These are phyloP conservation scores for Backusella australiensis DNA, from an alignment of 192 early-diverging fungal genomes.

Conservation along the genomic window DNA sequence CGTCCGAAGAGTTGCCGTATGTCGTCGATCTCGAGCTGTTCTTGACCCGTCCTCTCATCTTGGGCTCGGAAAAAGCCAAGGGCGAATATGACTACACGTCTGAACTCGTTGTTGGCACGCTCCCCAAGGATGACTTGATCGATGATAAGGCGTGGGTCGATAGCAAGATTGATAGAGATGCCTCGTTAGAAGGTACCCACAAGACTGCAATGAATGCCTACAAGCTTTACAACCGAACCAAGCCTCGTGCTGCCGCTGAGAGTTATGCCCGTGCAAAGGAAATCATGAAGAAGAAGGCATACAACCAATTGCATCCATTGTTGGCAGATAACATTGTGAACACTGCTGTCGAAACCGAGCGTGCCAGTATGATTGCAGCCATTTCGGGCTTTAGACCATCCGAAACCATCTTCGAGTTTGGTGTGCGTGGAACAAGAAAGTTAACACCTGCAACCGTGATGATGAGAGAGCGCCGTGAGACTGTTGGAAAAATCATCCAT, in stretches of 20 bases:
- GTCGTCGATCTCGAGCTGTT: conserved; percentile 94
- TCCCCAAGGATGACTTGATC: conserved; percentile 69
- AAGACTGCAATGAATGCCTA: conserved; percentile 77
- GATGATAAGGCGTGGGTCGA: conserved; percentile 76
- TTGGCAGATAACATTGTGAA: conserved; percentile 37
- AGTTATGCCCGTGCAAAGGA: conserved; percentile 89
- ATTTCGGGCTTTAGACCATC: conserved; percentile 81
- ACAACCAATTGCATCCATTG: conserved; percentile 74
- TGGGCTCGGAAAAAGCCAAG: conserved; percentile 27
- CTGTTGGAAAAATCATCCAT: conserved; percentile 44
- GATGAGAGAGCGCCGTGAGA: conserved; percentile 63
- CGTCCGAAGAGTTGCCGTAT: conserved; percentile 88
- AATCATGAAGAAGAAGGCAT: conserved; percentile 55
- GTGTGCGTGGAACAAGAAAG: conserved; percentile 78
- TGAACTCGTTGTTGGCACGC: conserved; percentile 76
- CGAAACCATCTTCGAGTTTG: conserved; percentile 96
- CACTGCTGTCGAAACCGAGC: conserved; percentile 51
- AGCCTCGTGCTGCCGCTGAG: conserved; percentile 78
- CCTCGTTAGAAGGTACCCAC: conserved; percentile 61
- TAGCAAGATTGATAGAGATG: conserved; percentile 57
- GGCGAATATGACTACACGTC: conserved; percentile 64
- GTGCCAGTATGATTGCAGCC: conserved; percentile 66
- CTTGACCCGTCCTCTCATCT: conserved; percentile 64
- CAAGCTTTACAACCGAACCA: conserved; percentile 84
- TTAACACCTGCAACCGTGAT: conserved; percentile 60